Evolutionary conservation across 805 yeast species (phyloP).

Genomic region (Ogataea pignaliae): DNA sequence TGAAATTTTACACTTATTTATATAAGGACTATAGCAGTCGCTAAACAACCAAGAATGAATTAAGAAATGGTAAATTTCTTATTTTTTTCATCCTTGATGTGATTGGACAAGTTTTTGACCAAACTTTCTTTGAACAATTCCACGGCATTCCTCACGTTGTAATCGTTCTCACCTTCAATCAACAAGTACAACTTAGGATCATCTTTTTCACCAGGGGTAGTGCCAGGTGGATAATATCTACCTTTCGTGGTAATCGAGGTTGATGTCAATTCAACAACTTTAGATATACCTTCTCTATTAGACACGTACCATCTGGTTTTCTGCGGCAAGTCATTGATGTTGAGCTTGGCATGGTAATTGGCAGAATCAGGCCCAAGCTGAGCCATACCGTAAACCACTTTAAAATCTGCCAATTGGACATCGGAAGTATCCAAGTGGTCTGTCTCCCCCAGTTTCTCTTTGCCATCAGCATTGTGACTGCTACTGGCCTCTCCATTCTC

Average conservation of each 20-base stretch:
- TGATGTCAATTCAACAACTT: constrained; percentile 65
- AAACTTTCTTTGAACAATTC: constrained; percentile 49
- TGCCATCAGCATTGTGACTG: constrained; percentile 8
- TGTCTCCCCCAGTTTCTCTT: constrained; percentile 19
- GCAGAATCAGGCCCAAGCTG: constrained; percentile 43
- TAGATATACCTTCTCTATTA: constrained; percentile 56
- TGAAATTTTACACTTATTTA: neutral
- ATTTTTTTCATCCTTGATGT: constrained; percentile 14
- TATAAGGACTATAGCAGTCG: neutral
- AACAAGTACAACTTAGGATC: constrained; percentile 74
- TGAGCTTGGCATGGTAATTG: constrained; percentile 60
- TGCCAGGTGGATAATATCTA: constrained; percentile 60
- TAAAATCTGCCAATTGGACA: constrained; percentile 36
- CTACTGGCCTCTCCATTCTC: constrained; percentile 2
- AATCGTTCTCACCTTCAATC: constrained; percentile 68
- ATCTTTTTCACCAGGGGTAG: constrained; percentile 47
- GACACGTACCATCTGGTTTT: constrained; percentile 74
- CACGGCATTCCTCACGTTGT: constrained; percentile 56
- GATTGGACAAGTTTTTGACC: constrained; percentile 40
- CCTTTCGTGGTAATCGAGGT: constrained; percentile 84
- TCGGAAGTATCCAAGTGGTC: constrained; percentile 1
- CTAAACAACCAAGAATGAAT: neutral
- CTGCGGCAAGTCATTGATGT: constrained; percentile 83
- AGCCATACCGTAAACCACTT: constrained; percentile 39
- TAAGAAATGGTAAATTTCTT: constrained; percentile 16